phyloP scores from a whole-genome alignment of 2,329 filamentous ascomycete genomes.

The Madurella mycetomatis region DNA sequence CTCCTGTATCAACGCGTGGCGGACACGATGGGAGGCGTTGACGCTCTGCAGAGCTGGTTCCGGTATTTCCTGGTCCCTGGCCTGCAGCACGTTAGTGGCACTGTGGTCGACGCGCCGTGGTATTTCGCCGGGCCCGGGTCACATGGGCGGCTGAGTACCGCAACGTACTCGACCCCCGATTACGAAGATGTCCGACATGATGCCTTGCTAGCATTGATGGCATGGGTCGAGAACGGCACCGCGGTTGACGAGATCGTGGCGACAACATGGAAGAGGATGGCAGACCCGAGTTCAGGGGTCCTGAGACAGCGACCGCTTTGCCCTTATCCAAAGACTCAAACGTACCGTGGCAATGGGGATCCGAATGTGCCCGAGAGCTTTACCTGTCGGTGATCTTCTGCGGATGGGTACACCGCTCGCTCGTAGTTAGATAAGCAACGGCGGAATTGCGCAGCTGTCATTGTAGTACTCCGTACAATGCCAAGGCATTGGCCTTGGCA shows the following conservation, averaged over 20 bases:
- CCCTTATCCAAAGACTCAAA: constrained; percentile 30
- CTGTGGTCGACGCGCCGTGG: constrained; percentile 37
- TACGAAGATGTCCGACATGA: constrained; percentile 36
- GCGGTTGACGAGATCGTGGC: constrained; percentile 26
- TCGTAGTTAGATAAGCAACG: too few relatives aligned
- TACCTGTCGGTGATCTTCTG: constrained; percentile 23
- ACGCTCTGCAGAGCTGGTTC: constrained; percentile 44
- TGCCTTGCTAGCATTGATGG: constrained; percentile 34
- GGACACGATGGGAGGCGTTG: constrained; percentile 32
- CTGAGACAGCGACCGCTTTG: constrained; percentile 40
- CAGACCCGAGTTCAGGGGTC: constrained; percentile 29
- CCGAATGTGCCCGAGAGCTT: constrained; percentile 28
- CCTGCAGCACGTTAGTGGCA: constrained; percentile 44
- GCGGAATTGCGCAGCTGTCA: too few relatives aligned
- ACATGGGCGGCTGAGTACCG: constrained; percentile 27
- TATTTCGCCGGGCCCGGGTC: constrained; percentile 34
- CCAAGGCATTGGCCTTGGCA: too few relatives aligned
- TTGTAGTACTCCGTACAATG: too few relatives aligned
- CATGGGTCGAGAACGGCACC: constrained; percentile 30
- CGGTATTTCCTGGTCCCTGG: constrained; percentile 50
- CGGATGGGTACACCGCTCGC: too few relatives aligned
- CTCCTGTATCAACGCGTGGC: constrained; percentile 39
- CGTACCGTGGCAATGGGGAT: constrained; percentile 31
- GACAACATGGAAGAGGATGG: constrained; percentile 21
- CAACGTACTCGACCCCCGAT: constrained; percentile 34